Base-by-base conservation (phyloP, 169 alveolate genomes). In the Cryptosporidium ubiquitum region DNA sequence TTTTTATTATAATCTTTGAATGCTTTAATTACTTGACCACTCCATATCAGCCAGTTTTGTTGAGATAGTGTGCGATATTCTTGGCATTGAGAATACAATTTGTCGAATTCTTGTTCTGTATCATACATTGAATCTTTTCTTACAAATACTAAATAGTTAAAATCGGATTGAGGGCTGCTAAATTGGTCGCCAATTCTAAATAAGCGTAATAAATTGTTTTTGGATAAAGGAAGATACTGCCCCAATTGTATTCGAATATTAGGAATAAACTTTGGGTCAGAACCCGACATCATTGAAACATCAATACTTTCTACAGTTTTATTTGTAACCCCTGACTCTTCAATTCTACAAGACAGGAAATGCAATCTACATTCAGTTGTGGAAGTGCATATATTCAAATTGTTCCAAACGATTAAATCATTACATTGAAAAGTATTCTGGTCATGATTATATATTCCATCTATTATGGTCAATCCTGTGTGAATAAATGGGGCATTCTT, bases 341-440 rank as follows among this genome's bases (percentile, higher is more conserved):
- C 79, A 49, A 79, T 47, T 44, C 89, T 79, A 7, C 58, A 79
- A 26, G 16, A 44, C 20, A 79, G 37, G 31, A 79, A 60, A 42
- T 79, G 47, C 61, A 79, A 64, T 33, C 89, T 68, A 5, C 89
- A 79, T 23, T 79, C 89, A 4, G 89, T 79, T 14, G 89, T 23
- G 7, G 89, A 79, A 12, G 23, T 44, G 20, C 79, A 79, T 57
- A 79, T 64, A 61, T 79, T 79, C 14, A 79, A 42, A 58, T 79
- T 79, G 37, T 79, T 79, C 89, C 89, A 79, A 44, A 61, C 89
- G 2, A 79, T 79, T 6, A 79, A 40, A 40, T 79, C 89, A 47
- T 79, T 61, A n/a, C 89, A 79, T 20, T 40, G 29, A 42, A 60
- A 79, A 18, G 66, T 39, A 61, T 79, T 64, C n/a, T 44, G 18